Evolutionary conservation across 1,284 basidiomycete species (phyloP).

Genomic region (Quambalaria eucalypti): DNA sequence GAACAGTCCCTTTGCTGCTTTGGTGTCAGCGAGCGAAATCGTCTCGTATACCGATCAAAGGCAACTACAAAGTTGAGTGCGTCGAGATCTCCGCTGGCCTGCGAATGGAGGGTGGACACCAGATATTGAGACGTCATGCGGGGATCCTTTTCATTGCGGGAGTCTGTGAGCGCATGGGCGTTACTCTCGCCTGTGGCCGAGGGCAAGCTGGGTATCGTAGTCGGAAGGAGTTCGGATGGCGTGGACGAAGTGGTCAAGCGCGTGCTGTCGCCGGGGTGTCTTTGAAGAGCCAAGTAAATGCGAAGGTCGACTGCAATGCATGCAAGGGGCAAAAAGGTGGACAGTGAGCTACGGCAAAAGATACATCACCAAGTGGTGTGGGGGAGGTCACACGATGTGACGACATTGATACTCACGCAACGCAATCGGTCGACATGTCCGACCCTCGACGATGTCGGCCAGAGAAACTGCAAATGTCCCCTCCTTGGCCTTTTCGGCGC

Average conservation of each 20-base stretch:
- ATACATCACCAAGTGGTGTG: too few species aligned
- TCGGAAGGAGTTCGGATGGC: constrained; percentile 3
- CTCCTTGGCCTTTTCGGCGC: background rate
- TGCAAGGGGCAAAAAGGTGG: too few species aligned
- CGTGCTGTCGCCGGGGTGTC: too few species aligned
- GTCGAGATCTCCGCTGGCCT: constrained; percentile 21
- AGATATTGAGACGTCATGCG: too few species aligned
- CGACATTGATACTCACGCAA: constrained; percentile 6
- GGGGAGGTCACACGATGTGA: constrained; percentile 8
- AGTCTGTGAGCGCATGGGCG: too few species aligned
- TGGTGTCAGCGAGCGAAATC: constrained; percentile 2
- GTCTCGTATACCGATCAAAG: constrained; percentile 22
- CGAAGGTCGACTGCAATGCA: constrained; percentile 18
- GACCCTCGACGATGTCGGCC: constrained; percentile 26
- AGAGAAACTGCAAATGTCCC: constrained; percentile 12
- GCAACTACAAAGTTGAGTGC: constrained; percentile 30
- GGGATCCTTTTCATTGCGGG: too few species aligned
- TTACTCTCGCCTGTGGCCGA: too few species aligned
- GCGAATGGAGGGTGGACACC: constrained; percentile 1
- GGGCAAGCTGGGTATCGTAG: too few species aligned
- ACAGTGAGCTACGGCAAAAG: too few species aligned
- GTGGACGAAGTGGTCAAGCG: constrained; percentile 13
- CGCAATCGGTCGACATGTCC: constrained; percentile 30
- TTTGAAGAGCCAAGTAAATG: constrained; percentile 11
- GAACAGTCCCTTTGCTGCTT: background rate